Evolutionary conservation across 192 early-diverging fungal species (phyloP).

Genomic region (Backusella macrospora): DNA sequence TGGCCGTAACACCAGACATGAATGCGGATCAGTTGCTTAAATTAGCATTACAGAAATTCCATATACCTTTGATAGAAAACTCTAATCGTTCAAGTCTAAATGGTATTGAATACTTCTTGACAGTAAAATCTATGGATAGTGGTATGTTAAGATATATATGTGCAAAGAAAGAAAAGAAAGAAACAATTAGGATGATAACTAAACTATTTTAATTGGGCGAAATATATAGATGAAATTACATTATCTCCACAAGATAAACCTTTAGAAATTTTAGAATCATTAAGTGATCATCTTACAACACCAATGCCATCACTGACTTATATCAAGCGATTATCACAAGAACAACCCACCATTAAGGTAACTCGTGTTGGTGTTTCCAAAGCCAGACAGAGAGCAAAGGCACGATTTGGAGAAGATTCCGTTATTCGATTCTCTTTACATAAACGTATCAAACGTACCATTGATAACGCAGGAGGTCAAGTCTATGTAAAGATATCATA

Average conservation of each 20-base stretch:
- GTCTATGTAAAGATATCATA: constrained; percentile 42
- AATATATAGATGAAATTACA: constrained; percentile 46
- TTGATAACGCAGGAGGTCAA: constrained; percentile 34
- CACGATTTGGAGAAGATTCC: constrained; percentile 40
- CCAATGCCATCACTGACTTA: constrained; percentile 55
- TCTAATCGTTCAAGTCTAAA: constrained; percentile 29
- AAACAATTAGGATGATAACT: neutral
- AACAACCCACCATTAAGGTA: constrained; percentile 32
- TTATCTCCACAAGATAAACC: constrained; percentile 55
- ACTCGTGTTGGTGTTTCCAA: constrained; percentile 35
- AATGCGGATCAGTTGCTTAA: constrained; percentile 51
- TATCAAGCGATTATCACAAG: constrained; percentile 25
- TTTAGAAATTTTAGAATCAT: constrained; percentile 55
- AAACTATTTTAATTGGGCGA: neutral
- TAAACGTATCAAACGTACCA: constrained; percentile 44
- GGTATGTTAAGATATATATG: constrained; percentile 37
- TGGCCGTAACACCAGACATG: constrained; percentile 48
- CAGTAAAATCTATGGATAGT: constrained; percentile 55
- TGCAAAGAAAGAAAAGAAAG: neutral
- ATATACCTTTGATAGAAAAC: constrained; percentile 50
- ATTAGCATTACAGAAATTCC: constrained; percentile 56
- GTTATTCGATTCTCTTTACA: constrained; percentile 55
- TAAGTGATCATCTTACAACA: constrained; percentile 51
- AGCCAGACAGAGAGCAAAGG: constrained; percentile 25
- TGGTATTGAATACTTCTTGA: constrained; percentile 50